Base-by-base conservation (phyloP, 768 basidiomycete species). In the Russula compacta region DNA sequence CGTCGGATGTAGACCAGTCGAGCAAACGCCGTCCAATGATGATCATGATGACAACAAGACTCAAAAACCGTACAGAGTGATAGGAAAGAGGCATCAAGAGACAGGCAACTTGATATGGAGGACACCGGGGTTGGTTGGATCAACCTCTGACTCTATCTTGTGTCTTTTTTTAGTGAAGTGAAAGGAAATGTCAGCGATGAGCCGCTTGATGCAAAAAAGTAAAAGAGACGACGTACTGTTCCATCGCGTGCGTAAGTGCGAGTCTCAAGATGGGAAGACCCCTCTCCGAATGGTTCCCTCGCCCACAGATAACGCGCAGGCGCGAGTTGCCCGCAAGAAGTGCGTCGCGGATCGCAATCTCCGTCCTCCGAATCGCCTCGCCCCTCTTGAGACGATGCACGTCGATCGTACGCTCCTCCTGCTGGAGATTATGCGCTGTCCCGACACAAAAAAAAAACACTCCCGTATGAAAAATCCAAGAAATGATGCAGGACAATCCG, bases 261-360 rank as follows among this genome's bases (percentile, higher is more conserved):
- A 68, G 67, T 58, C 72, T 75, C 40, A 75, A 63, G 9, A 67
- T 68, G 24, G 74, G 72, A 17, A 71, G 68, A 39, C 67, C 67
- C 55, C 67, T 67, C 12, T 50, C 68, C 3, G 71, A 73, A 58
- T 74, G 74, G 35, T 66, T 70, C 15, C 73, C 74, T 14, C 66
- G 67, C 10, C 74, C 74, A 21, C 69, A 69, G 42, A 75, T 73
- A 51, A 75, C 69, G 39, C 70, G 71, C 43, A 75, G 62, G 38
- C 72, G 65, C 3, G 70, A 58, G 1, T 68, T 70, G 14, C 70
- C 72, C 2, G 66, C 63, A 11, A 69, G 60, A 17, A 71, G 66
- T 0, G 71, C 69, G 19, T 71, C 70, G 43, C 70, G 72, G 29
- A 75, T 64, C 29, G 69, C 73, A 48, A 69, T 56, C 63, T 73